Evolutionary conservation across 2,329 filamentous ascomycete genomes (phyloP).

Genomic region (Byssochlamys sp.): DNA sequence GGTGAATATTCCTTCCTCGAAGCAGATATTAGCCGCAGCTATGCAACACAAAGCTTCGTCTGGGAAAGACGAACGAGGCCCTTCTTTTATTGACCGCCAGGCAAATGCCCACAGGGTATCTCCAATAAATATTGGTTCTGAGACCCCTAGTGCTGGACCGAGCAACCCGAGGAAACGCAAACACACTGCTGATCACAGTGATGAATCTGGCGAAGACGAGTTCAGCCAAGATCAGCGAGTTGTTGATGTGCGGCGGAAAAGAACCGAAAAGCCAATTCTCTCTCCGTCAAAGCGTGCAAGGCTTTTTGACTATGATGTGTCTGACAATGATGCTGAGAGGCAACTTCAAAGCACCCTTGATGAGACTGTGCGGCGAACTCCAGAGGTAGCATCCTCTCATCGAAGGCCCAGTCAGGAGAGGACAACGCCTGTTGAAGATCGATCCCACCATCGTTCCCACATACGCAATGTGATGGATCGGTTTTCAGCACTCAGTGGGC

Average conservation of each 20-base stretch:
- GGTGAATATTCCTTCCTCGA: conserved; percentile 1
- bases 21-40: conserved; percentile 7
- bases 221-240: conserved; percentile 35
- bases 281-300: background rate
- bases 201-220: conserved; percentile 32
- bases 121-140: conserved; percentile 19
- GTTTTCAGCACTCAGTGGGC: background rate
- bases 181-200: conserved; percentile 8
- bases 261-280: conserved; percentile 21
- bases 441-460: conserved; percentile 9
- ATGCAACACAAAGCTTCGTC: background rate
- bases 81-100: conserved; percentile 28
- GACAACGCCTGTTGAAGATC: conserved; percentile 21
- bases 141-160: background rate
- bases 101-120: conserved; percentile 23
- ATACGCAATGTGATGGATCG: background rate
- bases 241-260: conserved; percentile 21
- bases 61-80: background rate
- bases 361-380: background rate
- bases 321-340: conserved; percentile 4
- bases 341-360: background rate
- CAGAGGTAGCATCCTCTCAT: background rate
- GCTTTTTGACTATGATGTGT: background rate
- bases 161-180: conserved; percentile 4
- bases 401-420: background rate